Evolutionary conservation across 1,139 yeast species (phyloP).

Genomic region (Debaryomycetaceae sp.): DNA sequence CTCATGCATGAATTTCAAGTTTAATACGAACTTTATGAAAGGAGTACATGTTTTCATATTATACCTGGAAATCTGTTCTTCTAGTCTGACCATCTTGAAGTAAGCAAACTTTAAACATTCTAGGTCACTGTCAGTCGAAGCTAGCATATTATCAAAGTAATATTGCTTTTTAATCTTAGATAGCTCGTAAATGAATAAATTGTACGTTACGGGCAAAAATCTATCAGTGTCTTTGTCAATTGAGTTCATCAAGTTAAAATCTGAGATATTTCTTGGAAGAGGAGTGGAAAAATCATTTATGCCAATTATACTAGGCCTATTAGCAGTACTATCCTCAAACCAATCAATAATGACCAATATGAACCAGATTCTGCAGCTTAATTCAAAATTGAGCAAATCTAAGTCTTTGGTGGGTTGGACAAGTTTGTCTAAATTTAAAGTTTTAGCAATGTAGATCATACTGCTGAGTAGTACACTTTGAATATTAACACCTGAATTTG

Average conservation of each 20-base stretch:
- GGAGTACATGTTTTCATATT: not conserved
- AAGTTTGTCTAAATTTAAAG: slow-evolving; percentile 20
- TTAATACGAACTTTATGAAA: not conserved
- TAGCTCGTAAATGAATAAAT: slow-evolving; percentile 9
- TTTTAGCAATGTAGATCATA: slow-evolving; percentile 23
- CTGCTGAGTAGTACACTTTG: slow-evolving; percentile 21
- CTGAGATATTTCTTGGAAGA: slow-evolving; percentile 16
- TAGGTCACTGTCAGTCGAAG: not conserved
- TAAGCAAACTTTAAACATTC: slow-evolving; percentile 6
- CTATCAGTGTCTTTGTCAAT: slow-evolving; percentile 7
- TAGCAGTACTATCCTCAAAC: slow-evolving; percentile 22
- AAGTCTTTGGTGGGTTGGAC: slow-evolving; percentile 6
- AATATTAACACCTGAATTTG: slow-evolving; percentile 27
- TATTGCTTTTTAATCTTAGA: slow-evolving; percentile 8
- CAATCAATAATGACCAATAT: slow-evolving; percentile 27
- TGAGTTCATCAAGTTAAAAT: slow-evolving; percentile 9
- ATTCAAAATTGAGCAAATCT: slow-evolving; percentile 17
- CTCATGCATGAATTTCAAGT: slow-evolving; percentile 5
- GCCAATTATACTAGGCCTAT: slow-evolving; percentile 18
- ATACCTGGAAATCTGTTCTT: not conserved
- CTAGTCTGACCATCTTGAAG: slow-evolving; percentile 1
- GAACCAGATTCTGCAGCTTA: slow-evolving; percentile 33
- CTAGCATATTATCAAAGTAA: slow-evolving; percentile 4
- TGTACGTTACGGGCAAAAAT: slow-evolving; percentile 12
- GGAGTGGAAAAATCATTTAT: slow-evolving; percentile 21